These are phyloP conservation scores for Pichia kudriavzevii DNA, from an alignment of 1,139 yeast species.

Conservation along the genomic window DNA sequence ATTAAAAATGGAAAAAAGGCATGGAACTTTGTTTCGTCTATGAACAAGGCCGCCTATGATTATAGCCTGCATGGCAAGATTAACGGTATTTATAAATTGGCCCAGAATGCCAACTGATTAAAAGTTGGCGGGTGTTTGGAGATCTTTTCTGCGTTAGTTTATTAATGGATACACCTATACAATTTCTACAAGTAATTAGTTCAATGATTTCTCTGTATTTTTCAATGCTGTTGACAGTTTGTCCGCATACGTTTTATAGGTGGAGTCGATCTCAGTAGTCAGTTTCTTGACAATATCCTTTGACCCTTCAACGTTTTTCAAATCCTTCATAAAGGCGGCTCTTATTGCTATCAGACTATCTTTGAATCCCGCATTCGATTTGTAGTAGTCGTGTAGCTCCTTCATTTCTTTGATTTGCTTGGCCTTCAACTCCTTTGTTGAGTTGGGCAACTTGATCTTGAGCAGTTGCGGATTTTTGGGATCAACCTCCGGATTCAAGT, in stretches of 20 bases:
- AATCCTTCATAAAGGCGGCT: constrained; percentile 49
- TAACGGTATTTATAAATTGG: constrained; percentile 45
- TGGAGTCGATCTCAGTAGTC: constrained; percentile 53
- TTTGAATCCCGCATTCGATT: constrained; percentile 43
- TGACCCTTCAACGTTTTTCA: constrained; percentile 49
- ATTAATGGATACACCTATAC: no score
- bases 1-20: constrained; percentile 73
- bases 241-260: constrained; percentile 56
- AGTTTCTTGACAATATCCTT: constrained; percentile 49
- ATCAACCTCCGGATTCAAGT: constrained; percentile 73
- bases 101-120: constrained; percentile 29
- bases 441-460: constrained; percentile 68
- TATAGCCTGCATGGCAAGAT: constrained; percentile 60
- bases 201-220: constrained; percentile 41
- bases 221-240: constrained; percentile 54
- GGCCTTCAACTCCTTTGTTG: constrained; percentile 51
- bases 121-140: no score
- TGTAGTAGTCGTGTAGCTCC: constrained; percentile 54
- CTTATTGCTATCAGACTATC: constrained; percentile 57
- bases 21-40: constrained; percentile 76
- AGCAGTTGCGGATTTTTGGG: constrained; percentile 65
- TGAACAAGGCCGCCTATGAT: constrained; percentile 86
- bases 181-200: not conserved
- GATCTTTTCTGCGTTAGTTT: no score
- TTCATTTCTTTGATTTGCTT: constrained; percentile 58